Base-by-base conservation (phyloP, 139 green algal species). In the Coccomyxa sp. region DNA sequence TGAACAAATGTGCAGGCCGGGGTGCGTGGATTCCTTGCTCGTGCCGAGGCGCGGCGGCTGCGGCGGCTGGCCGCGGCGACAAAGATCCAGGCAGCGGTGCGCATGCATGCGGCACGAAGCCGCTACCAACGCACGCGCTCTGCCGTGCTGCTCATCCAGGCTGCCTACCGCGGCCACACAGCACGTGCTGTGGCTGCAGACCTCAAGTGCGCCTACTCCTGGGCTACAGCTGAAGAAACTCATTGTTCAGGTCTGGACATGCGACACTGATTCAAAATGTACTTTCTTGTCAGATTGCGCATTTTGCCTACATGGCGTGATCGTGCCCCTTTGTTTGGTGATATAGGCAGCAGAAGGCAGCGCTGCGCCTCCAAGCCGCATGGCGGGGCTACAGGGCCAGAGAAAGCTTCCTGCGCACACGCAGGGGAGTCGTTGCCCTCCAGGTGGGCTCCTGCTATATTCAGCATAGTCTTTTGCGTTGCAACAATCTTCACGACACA, bases 21-120 rank as follows among this genome's bases (percentile, higher is more conserved):
- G 16, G 85, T 84, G 57, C 90, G 94, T 25, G 87, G 91, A 23
- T 88, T 88, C 81, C 67, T 85, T 45, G 93, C 94, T 16, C 84
- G 87, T 45, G 66, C 63, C n/a, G 51, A 86, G 23, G 92, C 89
- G 13, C 82, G 85, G 0, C 58, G 74, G 31, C 31, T 91, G 81
- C 86, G 91, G 17, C 78, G 83, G 60, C 14, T 89, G 67, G 78
- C 67, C 9, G 93, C 93, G 3, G 92, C 94, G 21, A 87, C 84
- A 0, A 51, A 67, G 27, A 86, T 94, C 31, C 94, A 97, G 89
- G 79, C 86, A 4, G 14, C 30, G 0, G 85, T 84, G 76, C 84
- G 88, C 58, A 79, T 82, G 77, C 67, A 84, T 45, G 79, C 79
- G n/a, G 86, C 85, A 21, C 80, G 82, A 14, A 58, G 51, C 31